Percentiles rank a stretch among this genome's conserved stretches.
Conservation (phyloP, 225 moss, liverwort and hornwort species). For the Polytrichum formosum region DNA sequence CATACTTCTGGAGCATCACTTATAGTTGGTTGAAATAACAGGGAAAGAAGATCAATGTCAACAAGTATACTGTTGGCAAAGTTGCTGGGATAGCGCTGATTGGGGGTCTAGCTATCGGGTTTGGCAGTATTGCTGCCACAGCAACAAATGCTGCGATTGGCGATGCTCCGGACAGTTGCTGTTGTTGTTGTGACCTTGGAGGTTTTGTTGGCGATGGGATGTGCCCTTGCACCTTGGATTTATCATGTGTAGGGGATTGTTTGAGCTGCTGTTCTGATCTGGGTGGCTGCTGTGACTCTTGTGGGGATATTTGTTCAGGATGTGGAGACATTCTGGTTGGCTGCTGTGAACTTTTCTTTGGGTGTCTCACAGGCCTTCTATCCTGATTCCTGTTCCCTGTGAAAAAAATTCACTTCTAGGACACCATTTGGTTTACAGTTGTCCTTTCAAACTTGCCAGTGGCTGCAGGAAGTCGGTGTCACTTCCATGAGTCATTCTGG, state of each 20-base stretch:
- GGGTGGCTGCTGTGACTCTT: constrained; percentile 1
- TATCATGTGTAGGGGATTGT: constrained; percentile 1
- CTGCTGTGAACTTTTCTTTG: constrained; percentile 5
- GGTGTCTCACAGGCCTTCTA: constrained; percentile 2
- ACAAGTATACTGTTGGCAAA: constrained; percentile 47
- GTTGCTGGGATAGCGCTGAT: constrained; percentile 46
- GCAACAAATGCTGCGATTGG: constrained; percentile 41
- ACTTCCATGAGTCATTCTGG: neutral
- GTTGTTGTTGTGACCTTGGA: constrained; percentile 20
- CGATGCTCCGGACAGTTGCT: constrained; percentile 12
- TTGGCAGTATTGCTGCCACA: constrained; percentile 59
- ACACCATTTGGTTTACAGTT: neutral
- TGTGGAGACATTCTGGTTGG: neutral
- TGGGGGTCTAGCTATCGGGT: constrained; percentile 52
- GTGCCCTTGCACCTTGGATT: constrained; percentile 6
- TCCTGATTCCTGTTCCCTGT: neutral
- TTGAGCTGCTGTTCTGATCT: neutral
- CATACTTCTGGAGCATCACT: neutral
- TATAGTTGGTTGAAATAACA: constrained; percentile 13
- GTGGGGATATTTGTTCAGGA: neutral
- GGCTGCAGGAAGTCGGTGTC: neutral
- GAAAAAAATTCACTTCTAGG: neutral
- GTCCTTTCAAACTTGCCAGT: neutral
- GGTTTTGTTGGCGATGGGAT: neutral
- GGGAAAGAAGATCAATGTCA: constrained; percentile 50